These are phyloP conservation scores for Cyclotella kingstonii DNA, from an alignment of 108 stramenopile genomes.

Conservation along the genomic window DNA sequence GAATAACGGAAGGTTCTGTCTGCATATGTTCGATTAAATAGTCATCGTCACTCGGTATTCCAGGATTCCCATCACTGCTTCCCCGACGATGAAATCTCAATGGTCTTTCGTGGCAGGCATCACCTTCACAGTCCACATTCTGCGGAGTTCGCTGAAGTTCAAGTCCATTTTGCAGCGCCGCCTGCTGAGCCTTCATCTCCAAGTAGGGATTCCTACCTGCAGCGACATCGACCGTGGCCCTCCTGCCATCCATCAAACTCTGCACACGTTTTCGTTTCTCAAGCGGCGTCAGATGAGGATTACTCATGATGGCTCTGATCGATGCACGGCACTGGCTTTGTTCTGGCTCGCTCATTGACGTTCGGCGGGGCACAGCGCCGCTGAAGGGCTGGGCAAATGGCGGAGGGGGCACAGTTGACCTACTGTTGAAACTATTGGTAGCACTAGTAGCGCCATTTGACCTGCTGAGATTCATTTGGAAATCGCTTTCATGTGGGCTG, in stretches of 20 bases:
- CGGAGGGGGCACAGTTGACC: too few relatives aligned
- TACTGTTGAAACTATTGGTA: too few relatives aligned
- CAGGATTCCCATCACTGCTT: constrained; percentile 1
- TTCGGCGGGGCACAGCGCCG: constrained; percentile 3
- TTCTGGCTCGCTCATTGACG: constrained; percentile 20
- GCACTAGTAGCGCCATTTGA: too few relatives aligned
- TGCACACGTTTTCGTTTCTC: constrained; percentile 78
- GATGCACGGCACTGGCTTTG: constrained; percentile 60
- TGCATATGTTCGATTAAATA: constrained; percentile 4
- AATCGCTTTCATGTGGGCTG: too few relatives aligned
- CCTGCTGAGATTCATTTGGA: too few relatives aligned
- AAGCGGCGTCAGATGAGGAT: constrained; percentile 44
- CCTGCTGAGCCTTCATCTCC: constrained; percentile 22
- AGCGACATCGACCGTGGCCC: constrained; percentile 5
- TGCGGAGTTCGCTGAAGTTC: background rate
- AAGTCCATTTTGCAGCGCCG: constrained; percentile 5
- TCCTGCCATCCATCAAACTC: constrained; percentile 78
- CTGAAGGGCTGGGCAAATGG: too few relatives aligned
- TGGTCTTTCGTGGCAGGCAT: too few relatives aligned
- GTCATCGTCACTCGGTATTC: background rate
- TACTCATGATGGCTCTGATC: constrained; percentile 70
- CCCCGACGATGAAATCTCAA: constrained; percentile 6
- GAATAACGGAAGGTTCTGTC: constrained; percentile 4
- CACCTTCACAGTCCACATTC: background rate
- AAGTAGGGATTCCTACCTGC: constrained; percentile 22